These are phyloP conservation scores for Spiromastix sp. DNA, from an alignment of 2,329 filamentous ascomycete species.

Conservation along the genomic window DNA sequence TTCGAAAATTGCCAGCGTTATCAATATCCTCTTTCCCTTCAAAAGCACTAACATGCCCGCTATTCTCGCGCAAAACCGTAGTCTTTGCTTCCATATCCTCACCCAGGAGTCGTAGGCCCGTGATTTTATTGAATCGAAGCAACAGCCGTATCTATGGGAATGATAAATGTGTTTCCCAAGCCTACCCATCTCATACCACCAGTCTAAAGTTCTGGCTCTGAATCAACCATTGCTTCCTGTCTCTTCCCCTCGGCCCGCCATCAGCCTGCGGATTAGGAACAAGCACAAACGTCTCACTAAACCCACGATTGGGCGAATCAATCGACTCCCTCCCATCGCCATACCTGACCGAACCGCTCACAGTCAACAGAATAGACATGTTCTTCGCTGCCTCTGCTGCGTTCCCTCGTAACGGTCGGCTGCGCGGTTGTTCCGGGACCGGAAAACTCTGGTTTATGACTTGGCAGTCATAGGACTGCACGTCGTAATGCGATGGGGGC, in stretches of 20 bases:
- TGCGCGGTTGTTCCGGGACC: slow-evolving; percentile 26
- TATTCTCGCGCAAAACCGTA: too few species aligned
- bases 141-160: too few species aligned
- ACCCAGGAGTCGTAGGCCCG: too few species aligned
- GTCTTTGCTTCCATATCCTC: too few species aligned
- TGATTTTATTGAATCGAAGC: too few species aligned
- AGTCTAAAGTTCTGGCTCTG: slow-evolving; percentile 62
- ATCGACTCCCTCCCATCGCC: slow-evolving; percentile 43
- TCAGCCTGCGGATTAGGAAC: slow-evolving; percentile 57
- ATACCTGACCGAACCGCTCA: slow-evolving; percentile 62
- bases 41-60: too few species aligned
- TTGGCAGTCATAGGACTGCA: slow-evolving; percentile 67
- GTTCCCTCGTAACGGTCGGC: slow-evolving; percentile 20
- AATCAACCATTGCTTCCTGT: slow-evolving; percentile 52
- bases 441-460: slow-evolving; percentile 62
- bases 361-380: slow-evolving; percentile 61
- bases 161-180: too few species aligned
- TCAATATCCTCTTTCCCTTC: too few species aligned
- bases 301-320: slow-evolving; percentile 55
- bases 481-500: slow-evolving; percentile 55
- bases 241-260: slow-evolving; percentile 43
- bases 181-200: slow-evolving; percentile 30
- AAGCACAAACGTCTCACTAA: slow-evolving; percentile 71
- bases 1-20: too few species aligned
- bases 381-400: slow-evolving; percentile 38